Evolutionary conservation across 78 protist genomes (phyloP), one percentile per base, ranked within the genome.

Genomic region (Protostelium mycophagum): DNA sequence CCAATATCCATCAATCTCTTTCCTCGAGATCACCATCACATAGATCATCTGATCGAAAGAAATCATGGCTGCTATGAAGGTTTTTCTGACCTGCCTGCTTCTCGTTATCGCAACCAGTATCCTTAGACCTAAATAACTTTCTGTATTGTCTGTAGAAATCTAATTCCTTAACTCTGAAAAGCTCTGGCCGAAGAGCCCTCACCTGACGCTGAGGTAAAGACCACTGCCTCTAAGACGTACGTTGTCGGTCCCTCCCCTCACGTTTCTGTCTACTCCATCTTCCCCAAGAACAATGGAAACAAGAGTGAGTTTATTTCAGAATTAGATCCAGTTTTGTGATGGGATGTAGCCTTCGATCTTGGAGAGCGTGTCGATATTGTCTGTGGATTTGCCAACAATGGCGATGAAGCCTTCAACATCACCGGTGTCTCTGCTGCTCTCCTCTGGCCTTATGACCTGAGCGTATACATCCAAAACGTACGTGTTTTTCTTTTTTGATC

Each of bases 271-370:
- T 51, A 51, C 73, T 51, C 73, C 73, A 51, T 51, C 73, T 51
- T 51, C 73, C 73, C 73, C 73, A 51, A 51, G 73, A 51, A 51
- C 73, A 51, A 51, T 16, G 16, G 16, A 5, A 51, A 51, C 73
- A 51, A 51, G 73, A 51, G 73, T 51, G 73, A 51, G 73, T 51
- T 51, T 51, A n/a, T n/a, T n/a, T n/a, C n/a, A 51, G 73, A 51
- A 16, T 5, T 25, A 25, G 73, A 51, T 5, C 31, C 73, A 51
- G 5, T 16, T 51, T 5, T 25, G 5, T 16, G 5, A 16, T 25
- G 5, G 31, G 73, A 51, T 16, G 73, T 16, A 51, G 73, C 73
- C 31, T 51, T 51, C 73, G 31, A 51, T 16, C 16, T 51, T 5
- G 73, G 73, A 51, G 73, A 51, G 73, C 5, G 73, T 25, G 16